phyloP scores from a whole-genome alignment of 2,329 filamentous ascomycete species.

The Ophiosphaerella korrae region DNA sequence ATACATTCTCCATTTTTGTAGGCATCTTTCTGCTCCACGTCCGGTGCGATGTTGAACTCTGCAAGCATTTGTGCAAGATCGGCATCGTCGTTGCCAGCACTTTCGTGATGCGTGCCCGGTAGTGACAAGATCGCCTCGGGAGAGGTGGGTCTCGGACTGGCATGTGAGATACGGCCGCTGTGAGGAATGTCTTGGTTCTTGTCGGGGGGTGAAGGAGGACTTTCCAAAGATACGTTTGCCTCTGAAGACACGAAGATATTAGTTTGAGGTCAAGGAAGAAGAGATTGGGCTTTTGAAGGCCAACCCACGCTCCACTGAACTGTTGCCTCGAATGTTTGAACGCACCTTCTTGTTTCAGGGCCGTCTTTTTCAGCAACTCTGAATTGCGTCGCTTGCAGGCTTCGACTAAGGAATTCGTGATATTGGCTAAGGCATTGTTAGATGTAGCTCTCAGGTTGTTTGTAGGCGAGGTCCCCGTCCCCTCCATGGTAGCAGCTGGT shows the following conservation, averaged over 20 bases:
- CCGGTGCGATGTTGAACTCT: conserved; percentile 1
- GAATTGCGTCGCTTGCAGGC: conserved; percentile 19
- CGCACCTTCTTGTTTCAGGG: background rate
- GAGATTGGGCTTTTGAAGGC: too few species aligned
- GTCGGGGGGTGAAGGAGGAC: too few species aligned
- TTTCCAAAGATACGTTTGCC: too few species aligned
- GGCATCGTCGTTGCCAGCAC: background rate
- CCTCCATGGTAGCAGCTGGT: conserved; percentile 1
- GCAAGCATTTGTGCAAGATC: conserved; percentile 9
- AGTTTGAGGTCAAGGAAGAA: too few species aligned
- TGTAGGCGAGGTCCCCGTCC: background rate
- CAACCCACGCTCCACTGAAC: too few species aligned
- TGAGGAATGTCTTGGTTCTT: too few species aligned
- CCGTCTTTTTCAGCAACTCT: conserved; percentile 4
- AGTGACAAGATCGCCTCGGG: too few species aligned
- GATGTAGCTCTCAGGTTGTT: conserved; percentile 10
- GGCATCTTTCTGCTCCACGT: background rate
- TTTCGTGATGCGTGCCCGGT: background rate
- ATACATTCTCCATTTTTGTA: background rate
- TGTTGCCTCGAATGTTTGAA: background rate
- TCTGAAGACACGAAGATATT: too few species aligned
- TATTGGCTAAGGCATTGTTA: conserved; percentile 21
- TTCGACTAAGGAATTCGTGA: conserved; percentile 18
- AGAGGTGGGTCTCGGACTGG: too few species aligned
- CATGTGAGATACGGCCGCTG: too few species aligned